A percentile compares a stretch with the other conserved stretches of the same genome.
Evolutionary conservation across 2,329 filamentous ascomycete genomes (phyloP).

Genomic region (Nigrospora oryzae): DNA sequence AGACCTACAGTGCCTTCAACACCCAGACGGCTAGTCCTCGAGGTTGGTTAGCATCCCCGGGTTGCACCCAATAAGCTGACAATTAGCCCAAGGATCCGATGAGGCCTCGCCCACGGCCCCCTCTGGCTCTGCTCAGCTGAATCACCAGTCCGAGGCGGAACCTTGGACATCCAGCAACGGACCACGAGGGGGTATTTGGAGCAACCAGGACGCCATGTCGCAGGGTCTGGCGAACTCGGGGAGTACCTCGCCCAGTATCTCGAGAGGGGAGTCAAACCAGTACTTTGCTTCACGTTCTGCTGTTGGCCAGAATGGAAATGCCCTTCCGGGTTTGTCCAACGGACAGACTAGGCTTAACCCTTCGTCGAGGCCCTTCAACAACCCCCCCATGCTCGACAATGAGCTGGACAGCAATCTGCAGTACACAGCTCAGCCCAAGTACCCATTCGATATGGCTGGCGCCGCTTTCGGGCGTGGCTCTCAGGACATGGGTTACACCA

Average conservation of each 20-base stretch:
- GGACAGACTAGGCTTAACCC: slow-evolving; percentile 33
- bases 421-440: slow-evolving; percentile 12
- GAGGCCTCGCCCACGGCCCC: slow-evolving; percentile 40
- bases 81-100: slow-evolving; percentile 23
- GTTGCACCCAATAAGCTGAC: slow-evolving; percentile 6
- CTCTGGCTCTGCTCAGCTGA: slow-evolving; percentile 61
- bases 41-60: slow-evolving; percentile 30
- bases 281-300: slow-evolving; percentile 38
- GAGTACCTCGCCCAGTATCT: slow-evolving; percentile 50
- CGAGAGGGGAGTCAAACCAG: slow-evolving; percentile 26
- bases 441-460: slow-evolving; percentile 9
- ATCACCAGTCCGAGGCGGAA: slow-evolving; percentile 61
- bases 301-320: slow-evolving; percentile 29
- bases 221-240: slow-evolving; percentile 35
- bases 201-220: slow-evolving; percentile 33
- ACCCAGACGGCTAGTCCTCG: slow-evolving; percentile 28
- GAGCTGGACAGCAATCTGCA: slow-evolving; percentile 23
- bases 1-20: slow-evolving; percentile 1
- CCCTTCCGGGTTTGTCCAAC: slow-evolving; percentile 24
- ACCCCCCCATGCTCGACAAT: slow-evolving; percentile 27
- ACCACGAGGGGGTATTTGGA: slow-evolving; percentile 49
- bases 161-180: slow-evolving; percentile 36
- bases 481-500: slow-evolving; percentile 28
- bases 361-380: slow-evolving; percentile 33
- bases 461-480: slow-evolving; percentile 21